These are phyloP conservation scores for Myxozyma sirexii DNA, from an alignment of 805 yeast genomes.

Conservation along the genomic window DNA sequence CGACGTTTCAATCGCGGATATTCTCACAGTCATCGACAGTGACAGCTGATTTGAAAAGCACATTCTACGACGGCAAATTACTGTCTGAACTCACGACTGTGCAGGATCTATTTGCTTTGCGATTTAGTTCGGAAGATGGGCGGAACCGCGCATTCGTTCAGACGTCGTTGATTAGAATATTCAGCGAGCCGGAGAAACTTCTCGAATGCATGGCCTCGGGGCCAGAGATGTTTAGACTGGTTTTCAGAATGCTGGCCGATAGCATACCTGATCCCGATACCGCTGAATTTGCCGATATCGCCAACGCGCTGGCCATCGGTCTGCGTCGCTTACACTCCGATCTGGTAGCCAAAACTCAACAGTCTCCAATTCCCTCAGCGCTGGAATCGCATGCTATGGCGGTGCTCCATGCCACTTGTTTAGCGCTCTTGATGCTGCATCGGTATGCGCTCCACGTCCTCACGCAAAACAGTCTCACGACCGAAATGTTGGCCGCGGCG, in stretches of 20 bases:
- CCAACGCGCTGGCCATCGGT: constrained; percentile 14
- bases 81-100: constrained; percentile 1
- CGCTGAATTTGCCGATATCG: constrained; percentile 3
- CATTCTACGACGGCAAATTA: constrained; percentile 7
- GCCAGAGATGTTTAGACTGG: constrained; percentile 4
- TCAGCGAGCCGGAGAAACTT: constrained; percentile 9
- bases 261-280: constrained; percentile 8
- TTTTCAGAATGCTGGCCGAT: constrained; percentile 1
- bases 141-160: constrained; percentile 12
- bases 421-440: not conserved
- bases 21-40: not conserved
- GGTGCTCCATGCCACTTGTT: not conserved
- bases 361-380: not conserved
- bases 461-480: not conserved
- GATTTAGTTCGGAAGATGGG: constrained; percentile 2
- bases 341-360: not conserved
- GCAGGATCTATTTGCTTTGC: constrained; percentile 23
- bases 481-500: constrained; percentile 10
- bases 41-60: not conserved
- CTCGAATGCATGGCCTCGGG: not conserved
- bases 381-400: not conserved
- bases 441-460: constrained; percentile 5
- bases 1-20: not conserved
- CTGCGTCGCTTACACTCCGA: constrained; percentile 4
- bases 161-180: constrained; percentile 7